Evolutionary conservation across 78 protist species (phyloP).

Genomic region (Dictyostelium purpureum): DNA sequence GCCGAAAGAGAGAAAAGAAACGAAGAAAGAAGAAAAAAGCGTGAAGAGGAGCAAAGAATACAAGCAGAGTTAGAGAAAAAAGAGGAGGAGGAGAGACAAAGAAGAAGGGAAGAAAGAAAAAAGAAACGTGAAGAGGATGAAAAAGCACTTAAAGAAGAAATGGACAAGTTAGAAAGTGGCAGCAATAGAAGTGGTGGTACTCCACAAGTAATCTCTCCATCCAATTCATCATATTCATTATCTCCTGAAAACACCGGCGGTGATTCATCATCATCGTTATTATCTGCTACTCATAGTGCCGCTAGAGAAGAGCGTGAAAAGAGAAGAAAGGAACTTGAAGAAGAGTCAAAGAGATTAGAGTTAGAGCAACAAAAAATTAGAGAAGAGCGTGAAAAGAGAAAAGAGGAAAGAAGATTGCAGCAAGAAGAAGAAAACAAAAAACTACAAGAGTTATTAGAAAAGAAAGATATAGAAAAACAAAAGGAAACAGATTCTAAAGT

Average conservation of each 20-base stretch:
- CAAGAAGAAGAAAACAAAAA: constrained; percentile 8
- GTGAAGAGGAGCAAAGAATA: constrained; percentile 13
- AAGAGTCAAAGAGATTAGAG: constrained; percentile 30
- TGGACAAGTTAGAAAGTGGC: constrained; percentile 15
- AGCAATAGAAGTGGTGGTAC: background rate
- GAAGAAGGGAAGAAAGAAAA: constrained; percentile 41
- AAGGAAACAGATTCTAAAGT: background rate
- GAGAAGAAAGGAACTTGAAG: constrained; percentile 15
- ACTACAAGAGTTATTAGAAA: constrained; percentile 7
- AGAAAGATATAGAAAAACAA: background rate
- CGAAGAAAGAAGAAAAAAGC: constrained; percentile 31
- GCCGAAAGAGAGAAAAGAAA: constrained; percentile 43
- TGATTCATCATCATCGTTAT: background rate
- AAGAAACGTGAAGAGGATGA: constrained; percentile 22
- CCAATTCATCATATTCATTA: background rate
- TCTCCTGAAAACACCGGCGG: background rate
- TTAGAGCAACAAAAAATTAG: constrained; percentile 18
- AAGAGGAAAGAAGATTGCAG: constrained; percentile 25
- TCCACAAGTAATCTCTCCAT: background rate
- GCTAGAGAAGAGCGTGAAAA: constrained; percentile 7
- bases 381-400: constrained; percentile 60
- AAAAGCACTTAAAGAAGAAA: constrained; percentile 15
- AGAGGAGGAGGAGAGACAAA: constrained; percentile 52
- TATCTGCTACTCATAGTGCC: background rate
- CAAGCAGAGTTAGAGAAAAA: constrained; percentile 39